These are phyloP conservation scores for Citrus glauca DNA, from an alignment of 345 rosid species.

Conservation along the genomic window DNA sequence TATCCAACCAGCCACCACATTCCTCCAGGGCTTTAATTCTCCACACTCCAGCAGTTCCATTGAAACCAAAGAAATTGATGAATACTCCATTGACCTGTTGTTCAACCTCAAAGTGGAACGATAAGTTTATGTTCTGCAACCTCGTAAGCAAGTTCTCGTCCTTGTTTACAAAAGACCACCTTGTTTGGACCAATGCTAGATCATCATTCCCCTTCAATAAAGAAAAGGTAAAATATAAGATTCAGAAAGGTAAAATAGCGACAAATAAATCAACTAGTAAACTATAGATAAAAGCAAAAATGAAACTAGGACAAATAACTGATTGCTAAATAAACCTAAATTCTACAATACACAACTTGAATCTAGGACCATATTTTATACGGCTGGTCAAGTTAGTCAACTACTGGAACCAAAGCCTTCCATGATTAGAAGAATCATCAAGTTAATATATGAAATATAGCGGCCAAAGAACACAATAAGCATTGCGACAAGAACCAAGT, in stretches of 20 bases:
- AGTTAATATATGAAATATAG: neutral
- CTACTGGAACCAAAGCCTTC: neutral
- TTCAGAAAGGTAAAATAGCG: neutral
- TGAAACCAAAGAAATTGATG: constrained; percentile 84
- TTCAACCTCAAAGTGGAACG: constrained; percentile 92
- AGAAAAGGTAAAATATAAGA: neutral
- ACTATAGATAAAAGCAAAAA: neutral
- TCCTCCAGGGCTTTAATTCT: constrained; percentile 85
- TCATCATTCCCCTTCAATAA: constrained; percentile 63
- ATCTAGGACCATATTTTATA: neutral
- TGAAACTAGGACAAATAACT: neutral
- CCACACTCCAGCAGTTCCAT: constrained; percentile 97
- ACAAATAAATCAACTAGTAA: neutral
- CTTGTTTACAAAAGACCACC: constrained; percentile 91
- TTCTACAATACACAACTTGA: neutral
- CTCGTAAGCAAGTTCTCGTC: constrained; percentile 91
- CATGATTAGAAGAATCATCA: neutral
- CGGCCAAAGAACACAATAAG: neutral
- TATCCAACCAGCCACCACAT: constrained; percentile 93
- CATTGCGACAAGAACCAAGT: neutral
- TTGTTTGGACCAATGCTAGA: constrained; percentile 75
- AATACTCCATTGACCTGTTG: constrained; percentile 88
- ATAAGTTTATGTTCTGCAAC: constrained; percentile 80
- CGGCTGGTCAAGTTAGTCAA: neutral
- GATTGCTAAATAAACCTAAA: neutral